Base-by-base conservation (phyloP, 2,329 filamentous ascomycete species). In the Aschersonia sp. region DNA sequence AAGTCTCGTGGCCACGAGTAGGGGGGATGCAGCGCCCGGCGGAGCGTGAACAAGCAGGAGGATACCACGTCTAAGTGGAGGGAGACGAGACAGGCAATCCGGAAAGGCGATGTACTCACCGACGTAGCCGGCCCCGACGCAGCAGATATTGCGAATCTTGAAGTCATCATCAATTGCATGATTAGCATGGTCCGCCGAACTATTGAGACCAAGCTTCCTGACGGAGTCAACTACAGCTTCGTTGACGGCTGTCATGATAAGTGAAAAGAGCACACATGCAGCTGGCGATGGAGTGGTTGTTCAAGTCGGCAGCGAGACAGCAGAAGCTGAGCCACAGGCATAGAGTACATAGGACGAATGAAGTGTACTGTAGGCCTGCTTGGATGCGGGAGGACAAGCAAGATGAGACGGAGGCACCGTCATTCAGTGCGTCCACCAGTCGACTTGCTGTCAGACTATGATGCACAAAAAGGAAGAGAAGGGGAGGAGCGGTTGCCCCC, bases 121-220 rank as follows among this genome's bases (percentile, higher is more conserved):
- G 53, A 87, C 81, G 61, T 87, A 87, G 55, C 84, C 84, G 54
- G 84, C 84, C 45, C 84, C 84, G 52, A 87, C 78, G 59, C 81
- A 86, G 64, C 83, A 86, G 47, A 87, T 79, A 58, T 77, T 81
- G 56, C 66, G 68, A 40, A 82, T 62, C 45, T 59, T 55, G 54
- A 65, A 59, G 45, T 56, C 58, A 31, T 51, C 52, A 9, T 55
- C 50, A 40, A 55, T 48, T 32, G 49, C 50, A 54, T 59, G 61
- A 54, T 65, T 64, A 53, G 56, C 49, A 44, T 59, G 45, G 44
- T 54, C 53, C 45, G 54, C 48, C 12, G 57, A 57, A 51, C 63
- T 62, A 54, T 65, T 63, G 56, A 63, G 56, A 52, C 58, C 55
- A 40, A 63, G 53, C 43, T 51, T 58, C 53, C 57, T 57, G 55